Conservation (phyloP, 306 rosid species). For the Cucurbita ficifolia region DNA sequence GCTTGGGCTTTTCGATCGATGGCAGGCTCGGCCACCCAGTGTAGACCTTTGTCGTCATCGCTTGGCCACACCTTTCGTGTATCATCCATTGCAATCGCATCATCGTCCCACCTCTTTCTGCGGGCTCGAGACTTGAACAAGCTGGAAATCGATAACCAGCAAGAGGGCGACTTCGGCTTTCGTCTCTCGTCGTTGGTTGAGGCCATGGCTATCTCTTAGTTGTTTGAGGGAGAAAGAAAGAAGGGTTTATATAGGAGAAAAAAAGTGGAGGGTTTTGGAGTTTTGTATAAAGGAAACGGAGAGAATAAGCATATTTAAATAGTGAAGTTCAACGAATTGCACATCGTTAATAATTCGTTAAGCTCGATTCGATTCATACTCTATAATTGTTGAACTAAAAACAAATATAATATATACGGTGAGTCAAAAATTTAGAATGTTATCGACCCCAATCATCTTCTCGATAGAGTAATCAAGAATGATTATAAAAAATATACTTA, state of each 20-base stretch:
- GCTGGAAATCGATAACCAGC: background rate
- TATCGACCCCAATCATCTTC: no score
- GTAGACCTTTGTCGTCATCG: background rate
- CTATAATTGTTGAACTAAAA: no score
- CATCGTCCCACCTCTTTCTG: background rate
- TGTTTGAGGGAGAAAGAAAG: background rate
- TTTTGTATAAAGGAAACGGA: background rate
- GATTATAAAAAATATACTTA: no score
- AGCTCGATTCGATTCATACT: no score
- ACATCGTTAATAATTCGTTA: no score
- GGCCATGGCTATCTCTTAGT: background rate
- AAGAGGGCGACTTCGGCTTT: background rate
- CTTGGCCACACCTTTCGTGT: background rate
- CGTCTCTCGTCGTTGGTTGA: background rate
- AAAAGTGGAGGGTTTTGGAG: background rate
- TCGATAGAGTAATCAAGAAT: no score
- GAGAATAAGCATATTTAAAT: background rate
- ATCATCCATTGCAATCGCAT: background rate
- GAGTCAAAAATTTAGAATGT: no score
- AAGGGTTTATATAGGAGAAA: background rate
- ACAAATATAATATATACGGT: no score
- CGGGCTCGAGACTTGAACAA: background rate
- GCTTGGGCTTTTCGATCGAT: background rate
- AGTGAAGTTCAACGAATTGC: no score
- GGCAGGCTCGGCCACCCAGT: constrained; percentile 4